phyloP scores from a whole-genome alignment of 805 yeast species.

The Pichia californica region DNA sequence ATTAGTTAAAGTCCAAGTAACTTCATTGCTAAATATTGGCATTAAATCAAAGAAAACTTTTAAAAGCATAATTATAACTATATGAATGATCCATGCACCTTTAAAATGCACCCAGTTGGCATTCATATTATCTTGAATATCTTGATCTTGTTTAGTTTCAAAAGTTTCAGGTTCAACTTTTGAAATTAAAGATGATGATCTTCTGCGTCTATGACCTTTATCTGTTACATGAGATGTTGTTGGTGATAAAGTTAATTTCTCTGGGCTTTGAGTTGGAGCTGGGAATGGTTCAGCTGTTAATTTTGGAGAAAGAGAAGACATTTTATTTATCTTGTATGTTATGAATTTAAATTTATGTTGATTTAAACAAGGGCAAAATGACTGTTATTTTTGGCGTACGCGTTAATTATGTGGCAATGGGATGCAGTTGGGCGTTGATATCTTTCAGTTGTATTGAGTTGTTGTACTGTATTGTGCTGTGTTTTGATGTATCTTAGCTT shows the following conservation, averaged over 20 bases:
- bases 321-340: neutral
- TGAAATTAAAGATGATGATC: slow-evolving; percentile 85
- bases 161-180: slow-evolving; percentile 90
- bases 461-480: too few species aligned
- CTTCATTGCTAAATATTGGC: slow-evolving; percentile 74
- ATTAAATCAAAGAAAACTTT: slow-evolving; percentile 73
- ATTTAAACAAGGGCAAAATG: neutral
- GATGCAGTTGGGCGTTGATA: too few species aligned
- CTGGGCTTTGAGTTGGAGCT: slow-evolving; percentile 26
- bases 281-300: slow-evolving; percentile 28
- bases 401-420: too few species aligned
- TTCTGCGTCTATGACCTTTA: slow-evolving; percentile 43
- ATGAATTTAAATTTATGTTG: neutral
- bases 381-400: too few species aligned
- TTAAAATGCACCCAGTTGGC: slow-evolving; percentile 95
- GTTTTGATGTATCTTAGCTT: too few species aligned
- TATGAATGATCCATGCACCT: slow-evolving; percentile 94
- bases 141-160: slow-evolving; percentile 89
- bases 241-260: slow-evolving; percentile 29
- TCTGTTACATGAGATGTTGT: slow-evolving; percentile 24
- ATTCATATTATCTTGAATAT: slow-evolving; percentile 79
- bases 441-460: too few species aligned
- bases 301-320: slow-evolving; percentile 10
- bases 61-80: slow-evolving; percentile 70
- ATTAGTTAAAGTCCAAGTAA: slow-evolving; percentile 93